phyloP scores from a whole-genome alignment of 2,329 filamentous ascomycete species.

The Ceratocystis variospora region DNA sequence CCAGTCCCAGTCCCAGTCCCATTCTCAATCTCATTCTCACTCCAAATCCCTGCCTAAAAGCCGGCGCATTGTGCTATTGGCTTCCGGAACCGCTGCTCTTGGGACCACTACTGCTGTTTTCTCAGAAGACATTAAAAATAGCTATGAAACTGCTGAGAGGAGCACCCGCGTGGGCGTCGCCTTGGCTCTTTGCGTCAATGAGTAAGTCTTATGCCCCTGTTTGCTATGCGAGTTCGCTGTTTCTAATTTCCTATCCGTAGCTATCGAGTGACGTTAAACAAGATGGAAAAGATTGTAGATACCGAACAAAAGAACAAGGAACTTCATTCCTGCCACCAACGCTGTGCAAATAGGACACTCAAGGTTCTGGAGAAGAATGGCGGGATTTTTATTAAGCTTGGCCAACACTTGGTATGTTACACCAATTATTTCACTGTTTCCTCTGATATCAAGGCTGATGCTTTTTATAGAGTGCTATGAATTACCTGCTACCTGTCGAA shows the following conservation, averaged over 20 bases:
- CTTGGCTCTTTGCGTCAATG: constrained; percentile 72
- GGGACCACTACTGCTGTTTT: constrained; percentile 40
- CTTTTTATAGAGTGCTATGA: constrained; percentile 62
- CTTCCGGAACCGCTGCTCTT: constrained; percentile 38
- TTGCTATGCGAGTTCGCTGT: neutral
- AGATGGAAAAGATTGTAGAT: constrained; percentile 47
- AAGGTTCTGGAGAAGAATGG: constrained; percentile 87
- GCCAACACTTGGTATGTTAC: constrained; percentile 63
- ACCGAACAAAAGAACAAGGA: constrained; percentile 50
- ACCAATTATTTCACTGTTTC: neutral
- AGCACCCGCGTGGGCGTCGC: constrained; percentile 64
- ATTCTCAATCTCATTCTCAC: neutral
- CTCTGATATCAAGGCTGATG: neutral
- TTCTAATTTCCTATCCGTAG: constrained; percentile 33
- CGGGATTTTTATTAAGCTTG: constrained; percentile 95
- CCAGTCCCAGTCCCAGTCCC: neutral
- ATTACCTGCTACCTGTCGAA: constrained; percentile 78
- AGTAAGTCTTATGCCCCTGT: constrained; percentile 39
- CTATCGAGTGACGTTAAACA: constrained; percentile 74
- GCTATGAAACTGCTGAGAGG: constrained; percentile 60
- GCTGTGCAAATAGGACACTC: constrained; percentile 80
- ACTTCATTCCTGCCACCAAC: constrained; percentile 73
- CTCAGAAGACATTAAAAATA: constrained; percentile 58
- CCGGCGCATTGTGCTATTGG: constrained; percentile 31
- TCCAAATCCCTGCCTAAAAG: neutral